Evolutionary conservation across 2,329 filamentous ascomycete genomes (phyloP), one percentile per base, ranked within the genome.

Genomic region (Shiraia sp.): DNA sequence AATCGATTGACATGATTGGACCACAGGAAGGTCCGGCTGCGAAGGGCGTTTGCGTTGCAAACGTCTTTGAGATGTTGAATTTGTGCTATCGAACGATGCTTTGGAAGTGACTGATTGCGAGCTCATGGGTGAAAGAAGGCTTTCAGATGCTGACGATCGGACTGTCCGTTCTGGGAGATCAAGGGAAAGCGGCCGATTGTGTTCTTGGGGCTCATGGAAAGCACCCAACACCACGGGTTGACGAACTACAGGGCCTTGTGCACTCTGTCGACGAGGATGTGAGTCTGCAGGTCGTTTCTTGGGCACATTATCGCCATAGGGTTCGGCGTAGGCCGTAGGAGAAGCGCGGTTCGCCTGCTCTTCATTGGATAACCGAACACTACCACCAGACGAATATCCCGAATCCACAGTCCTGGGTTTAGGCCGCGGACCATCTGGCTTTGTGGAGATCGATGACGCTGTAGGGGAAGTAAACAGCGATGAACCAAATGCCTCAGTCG

Each of bases 321-420:
- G 19, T 22, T 22, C 19, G 19, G 8, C 8, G 19, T 4, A 8
- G 4, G 4, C 19, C 8, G 19, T 22, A 22, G 19, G 19, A 22
- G 19, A 22, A 22, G 19, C 19, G 4, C 19, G 19, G 4, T 8
- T 8, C 19, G 4, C 4, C 19, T 22, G 19, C 19, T 53, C 32
- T 37, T 26, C 40, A 19, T 47, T 27, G 10, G 23, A 30, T 9
- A 41, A 28, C 10, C 46, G 50, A 25, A 63, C 46, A 49, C 66
- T 70, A n/a, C 53, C 57, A n/a, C 59, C 58, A 35, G 69, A 71
- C 3, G 67, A 71, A 43, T 72, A 72, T 1, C 69, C 69, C 8
- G 69, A 72, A 39, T 72, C 69, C 1, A 60, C 51, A 28, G 68
- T 68, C 27, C 40, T 51, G 22, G 65, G 59, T 19, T 47, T 44